Percentiles rank a stretch among this genome's conserved stretches.
phyloP scores from a whole-genome alignment of 345 rosid species.

The Citrus hindsii region DNA sequence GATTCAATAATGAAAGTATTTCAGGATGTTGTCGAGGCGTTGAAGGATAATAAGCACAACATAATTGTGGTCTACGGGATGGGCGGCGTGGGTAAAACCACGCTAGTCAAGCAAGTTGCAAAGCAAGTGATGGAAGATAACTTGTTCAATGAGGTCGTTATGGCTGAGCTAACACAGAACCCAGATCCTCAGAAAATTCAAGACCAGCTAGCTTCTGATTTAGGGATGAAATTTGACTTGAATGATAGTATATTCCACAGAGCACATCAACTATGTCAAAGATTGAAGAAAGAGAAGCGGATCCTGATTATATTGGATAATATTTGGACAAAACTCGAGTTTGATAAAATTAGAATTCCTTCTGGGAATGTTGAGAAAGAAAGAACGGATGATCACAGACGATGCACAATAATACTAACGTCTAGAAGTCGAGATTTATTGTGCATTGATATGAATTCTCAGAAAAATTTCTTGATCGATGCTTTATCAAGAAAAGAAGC shows the following conservation, averaged over 20 bases:
- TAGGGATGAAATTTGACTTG: slow-evolving; percentile 3
- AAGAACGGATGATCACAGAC: neutral
- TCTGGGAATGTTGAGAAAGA: neutral
- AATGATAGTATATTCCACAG: neutral
- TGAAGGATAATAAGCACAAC: neutral
- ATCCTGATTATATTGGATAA: neutral
- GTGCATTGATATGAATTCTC: neutral
- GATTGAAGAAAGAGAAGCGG: neutral
- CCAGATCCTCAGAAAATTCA: neutral
- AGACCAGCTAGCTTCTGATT: neutral
- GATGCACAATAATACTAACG: slow-evolving; percentile 27
- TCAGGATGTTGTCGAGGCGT: neutral
- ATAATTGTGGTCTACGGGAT: slow-evolving; percentile 8
- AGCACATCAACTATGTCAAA: neutral
- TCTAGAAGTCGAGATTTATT: slow-evolving; percentile 14
- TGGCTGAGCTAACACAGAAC: neutral
- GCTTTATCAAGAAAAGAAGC: slow-evolving; percentile 5
- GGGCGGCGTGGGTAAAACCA: slow-evolving; percentile 18
- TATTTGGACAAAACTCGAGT: neutral
- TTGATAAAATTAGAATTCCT: neutral
- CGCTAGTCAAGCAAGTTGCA: slow-evolving; percentile 6
- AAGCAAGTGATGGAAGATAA: neutral
- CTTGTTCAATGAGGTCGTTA: neutral
- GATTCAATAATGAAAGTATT: neutral
- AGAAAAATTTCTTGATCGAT: neutral